Evolutionary conservation across 202 grass and related monocot species (phyloP), one percentile per base, ranked within the genome.

Genomic region (Dendrocalamus latiflorus): DNA sequence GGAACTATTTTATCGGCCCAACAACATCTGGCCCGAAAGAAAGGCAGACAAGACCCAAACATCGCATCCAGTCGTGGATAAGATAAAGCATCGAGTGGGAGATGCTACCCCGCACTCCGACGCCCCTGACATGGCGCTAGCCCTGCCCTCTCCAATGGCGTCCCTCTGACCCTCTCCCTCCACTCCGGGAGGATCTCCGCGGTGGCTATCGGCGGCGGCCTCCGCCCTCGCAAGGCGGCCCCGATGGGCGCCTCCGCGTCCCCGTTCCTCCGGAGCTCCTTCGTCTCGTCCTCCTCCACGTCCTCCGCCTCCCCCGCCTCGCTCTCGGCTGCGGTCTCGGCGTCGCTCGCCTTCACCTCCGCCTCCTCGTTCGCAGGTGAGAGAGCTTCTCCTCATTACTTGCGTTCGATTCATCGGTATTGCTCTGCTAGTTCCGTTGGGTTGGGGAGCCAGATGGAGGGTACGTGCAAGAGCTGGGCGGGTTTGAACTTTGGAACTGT

Each of bases 111-210:
- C 65, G 87, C 65, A 78, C 6, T 8, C 26, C 26, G 28, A 42
- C 34, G 45, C 41, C 39, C 14, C 17, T 22, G 65, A 86, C 72
- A 91, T 81, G 92, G 81, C 75, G 64, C 78, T 89, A 41, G 82
- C 76, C 12, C 20, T 81, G 8, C 79, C 79, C 41, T 79, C 88
- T 3, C 68, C 88, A 14, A 77, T 78, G 75, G 83, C 88, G 77
- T 86, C 86, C 44, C 89, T n/a, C n/a, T n/a, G n/a, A n/a, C n/a
- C n/a, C n/a, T 93, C 75, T 89, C 89, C 49, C 70, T 86, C 79
- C 61, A 74, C 74, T 45, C 73, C 42, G 88, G 73, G 59, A 86
- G 78, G 88, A 86, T 90, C 88, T 86, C 88, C 0, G 68, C 75
- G 51, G 43, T 21, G 12, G 74, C 74, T 36, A 68, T 83, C 68